Evolutionary conservation across 1,284 basidiomycete species (phyloP).

Genomic region (Pyrrhoderma lamaoense): DNA sequence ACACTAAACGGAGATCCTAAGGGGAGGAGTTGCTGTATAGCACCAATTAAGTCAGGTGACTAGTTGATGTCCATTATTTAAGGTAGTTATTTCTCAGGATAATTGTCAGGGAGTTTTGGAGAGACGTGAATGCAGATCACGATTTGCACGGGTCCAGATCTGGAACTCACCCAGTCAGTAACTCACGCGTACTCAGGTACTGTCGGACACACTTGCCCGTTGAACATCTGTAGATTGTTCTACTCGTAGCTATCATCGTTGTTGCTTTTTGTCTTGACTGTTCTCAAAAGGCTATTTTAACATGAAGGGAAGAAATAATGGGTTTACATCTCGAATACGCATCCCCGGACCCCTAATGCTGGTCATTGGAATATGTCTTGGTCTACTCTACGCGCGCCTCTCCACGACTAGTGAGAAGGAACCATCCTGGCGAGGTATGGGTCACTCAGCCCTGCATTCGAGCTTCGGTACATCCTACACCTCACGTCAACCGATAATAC

Average conservation of each 20-base stretch:
- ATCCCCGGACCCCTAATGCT: conserved; percentile 15
- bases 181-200: neutral
- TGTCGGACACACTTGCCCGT: neutral
- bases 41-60: neutral
- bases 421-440: conserved; percentile 45
- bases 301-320: conserved; percentile 1
- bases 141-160: neutral
- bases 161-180: neutral
- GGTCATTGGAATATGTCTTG: conserved; percentile 15
- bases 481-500: conserved; percentile 50
- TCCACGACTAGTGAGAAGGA: conserved; percentile 3
- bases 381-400: conserved; percentile 16
- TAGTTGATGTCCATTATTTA: too few relatives aligned
- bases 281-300: too few relatives aligned
- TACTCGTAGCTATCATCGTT: neutral
- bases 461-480: conserved; percentile 33
- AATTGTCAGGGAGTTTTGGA: neutral
- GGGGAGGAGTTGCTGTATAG: conserved; percentile 7
- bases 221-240: neutral
- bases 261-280: neutral
- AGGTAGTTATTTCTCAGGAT: neutral
- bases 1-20: neutral
- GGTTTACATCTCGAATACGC: conserved; percentile 7
- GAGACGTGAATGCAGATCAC: conserved; percentile 1
- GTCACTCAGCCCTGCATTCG: conserved; percentile 36